Conservation (phyloP, 106 monocot species). For the Acanthochlamys bracteata region DNA sequence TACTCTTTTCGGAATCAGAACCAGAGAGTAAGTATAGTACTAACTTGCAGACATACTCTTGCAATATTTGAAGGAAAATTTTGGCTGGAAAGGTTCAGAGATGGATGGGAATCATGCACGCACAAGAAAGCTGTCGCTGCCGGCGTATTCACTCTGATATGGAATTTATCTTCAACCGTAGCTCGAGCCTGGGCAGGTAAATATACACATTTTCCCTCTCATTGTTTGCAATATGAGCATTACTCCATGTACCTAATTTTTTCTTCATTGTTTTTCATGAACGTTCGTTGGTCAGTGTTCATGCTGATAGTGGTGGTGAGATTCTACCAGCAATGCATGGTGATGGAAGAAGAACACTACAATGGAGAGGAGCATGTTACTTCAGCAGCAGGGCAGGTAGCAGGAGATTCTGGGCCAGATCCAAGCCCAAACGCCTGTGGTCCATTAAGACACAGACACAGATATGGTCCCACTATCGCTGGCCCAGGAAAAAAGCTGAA, state of each 20-base stretch:
- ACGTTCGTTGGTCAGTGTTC: conserved; percentile 29
- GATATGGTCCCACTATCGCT: conserved; percentile 2
- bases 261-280: too few relatives aligned
- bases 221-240: too few relatives aligned
- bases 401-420: conserved; percentile 15
- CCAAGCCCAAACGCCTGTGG: background rate
- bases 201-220: background rate
- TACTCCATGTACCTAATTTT: too few relatives aligned
- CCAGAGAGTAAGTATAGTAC: too few relatives aligned
- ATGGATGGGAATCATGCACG: conserved; percentile 85
- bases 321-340: conserved; percentile 40
- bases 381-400: background rate
- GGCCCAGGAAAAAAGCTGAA: background rate
- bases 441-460: background rate
- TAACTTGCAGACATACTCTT: too few relatives aligned
- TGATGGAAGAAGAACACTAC: conserved; percentile 4
- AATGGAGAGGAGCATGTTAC: too few relatives aligned
- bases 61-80: conserved; percentile 44
- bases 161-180: conserved; percentile 73
- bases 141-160: conserved; percentile 59
- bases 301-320: conserved; percentile 41
- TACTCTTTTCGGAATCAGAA: too few relatives aligned
- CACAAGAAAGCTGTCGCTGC: conserved; percentile 81
- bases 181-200: conserved; percentile 91
- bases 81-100: conserved; percentile 73